These are phyloP conservation scores for Sporothrix variecibatus DNA, from an alignment of 2,329 filamentous ascomycete genomes.

Conservation along the genomic window DNA sequence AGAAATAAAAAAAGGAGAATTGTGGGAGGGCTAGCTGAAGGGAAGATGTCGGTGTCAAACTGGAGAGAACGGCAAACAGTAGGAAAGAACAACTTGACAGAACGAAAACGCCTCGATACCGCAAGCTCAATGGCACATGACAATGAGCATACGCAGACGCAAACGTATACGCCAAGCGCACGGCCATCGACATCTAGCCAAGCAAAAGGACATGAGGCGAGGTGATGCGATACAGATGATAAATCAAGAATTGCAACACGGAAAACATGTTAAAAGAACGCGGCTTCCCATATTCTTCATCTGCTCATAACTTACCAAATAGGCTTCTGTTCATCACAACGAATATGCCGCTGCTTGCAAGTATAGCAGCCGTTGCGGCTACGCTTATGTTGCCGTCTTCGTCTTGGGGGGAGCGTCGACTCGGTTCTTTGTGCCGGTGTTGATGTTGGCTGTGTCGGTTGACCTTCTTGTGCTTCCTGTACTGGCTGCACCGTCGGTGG, in stretches of 20 bases:
- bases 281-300: background rate
- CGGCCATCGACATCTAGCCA: background rate
- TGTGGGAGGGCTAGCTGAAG: too few relatives aligned
- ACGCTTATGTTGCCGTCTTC: slow-evolving; percentile 23
- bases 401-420: background rate
- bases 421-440: background rate
- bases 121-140: background rate
- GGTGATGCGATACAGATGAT: background rate
- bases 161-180: background rate
- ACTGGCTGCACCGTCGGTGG: background rate
- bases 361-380: slow-evolving; percentile 24
- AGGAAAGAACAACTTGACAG: background rate
- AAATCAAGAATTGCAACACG: background rate
- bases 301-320: slow-evolving; percentile 8
- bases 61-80: too few relatives aligned
- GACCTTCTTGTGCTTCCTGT: background rate
- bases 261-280: background rate
- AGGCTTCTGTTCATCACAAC: slow-evolving; percentile 23
- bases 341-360: slow-evolving; percentile 24
- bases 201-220: background rate
- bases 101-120: background rate
- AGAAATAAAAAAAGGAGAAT: background rate
- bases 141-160: background rate
- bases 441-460: background rate
- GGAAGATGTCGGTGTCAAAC: background rate